A percentile compares a stretch with the other conserved stretches of the same genome.
These are phyloP conservation scores for Kalanchoe fedtschenkoi DNA, from an alignment of 164 flowering plant genomes.

Conservation along the genomic window DNA sequence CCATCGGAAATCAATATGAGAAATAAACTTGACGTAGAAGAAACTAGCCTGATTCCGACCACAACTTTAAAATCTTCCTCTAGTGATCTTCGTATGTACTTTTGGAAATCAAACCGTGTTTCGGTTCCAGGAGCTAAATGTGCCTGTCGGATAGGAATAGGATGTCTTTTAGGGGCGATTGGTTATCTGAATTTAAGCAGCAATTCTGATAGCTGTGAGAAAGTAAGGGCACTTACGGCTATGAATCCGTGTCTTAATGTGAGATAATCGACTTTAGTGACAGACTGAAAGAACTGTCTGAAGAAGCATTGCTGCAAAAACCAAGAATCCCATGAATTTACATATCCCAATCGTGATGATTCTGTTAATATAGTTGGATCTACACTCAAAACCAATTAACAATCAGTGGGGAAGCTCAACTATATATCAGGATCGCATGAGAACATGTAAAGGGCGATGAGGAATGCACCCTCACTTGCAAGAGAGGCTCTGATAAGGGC, in stretches of 20 bases:
- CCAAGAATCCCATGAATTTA: neutral
- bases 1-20: too few relatives aligned
- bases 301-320: constrained; percentile 42
- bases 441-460: too few relatives aligned
- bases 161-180: neutral
- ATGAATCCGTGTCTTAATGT: constrained; percentile 54
- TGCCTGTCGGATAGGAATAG: constrained; percentile 22
- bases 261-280: constrained; percentile 46
- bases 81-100: constrained; percentile 48
- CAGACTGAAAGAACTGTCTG: constrained; percentile 43
- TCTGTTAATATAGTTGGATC: too few relatives aligned
- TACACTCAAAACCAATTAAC: too few relatives aligned
- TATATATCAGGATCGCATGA: too few relatives aligned
- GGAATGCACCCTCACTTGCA: too few relatives aligned
- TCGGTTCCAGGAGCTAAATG: constrained; percentile 45
- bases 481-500: too few relatives aligned
- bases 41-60: constrained; percentile 59
- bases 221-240: constrained; percentile 18
- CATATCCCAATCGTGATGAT: neutral
- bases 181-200: neutral
- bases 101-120: constrained; percentile 36
- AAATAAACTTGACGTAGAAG: neutral
- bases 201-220: neutral
- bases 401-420: too few relatives aligned
- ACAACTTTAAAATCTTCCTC: constrained; percentile 88